These are phyloP conservation scores for Sporothrix globosa DNA, from an alignment of 2,329 filamentous ascomycete genomes.

Conservation along the genomic window DNA sequence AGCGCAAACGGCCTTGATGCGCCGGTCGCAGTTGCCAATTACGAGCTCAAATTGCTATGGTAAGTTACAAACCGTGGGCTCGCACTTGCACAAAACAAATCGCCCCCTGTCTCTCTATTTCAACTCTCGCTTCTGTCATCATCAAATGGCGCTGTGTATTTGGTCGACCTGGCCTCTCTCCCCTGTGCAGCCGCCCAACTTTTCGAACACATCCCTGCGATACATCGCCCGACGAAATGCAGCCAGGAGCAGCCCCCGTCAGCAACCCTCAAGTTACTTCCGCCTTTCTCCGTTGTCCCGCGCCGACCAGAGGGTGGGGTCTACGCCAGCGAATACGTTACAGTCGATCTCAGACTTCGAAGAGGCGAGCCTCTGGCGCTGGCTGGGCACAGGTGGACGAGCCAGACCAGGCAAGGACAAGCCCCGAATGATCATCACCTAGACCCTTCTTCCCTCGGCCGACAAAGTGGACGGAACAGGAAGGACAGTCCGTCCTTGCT, in stretches of 20 bases:
- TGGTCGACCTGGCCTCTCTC: neutral
- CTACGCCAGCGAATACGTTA: constrained; percentile 13
- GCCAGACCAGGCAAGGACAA: constrained; percentile 17
- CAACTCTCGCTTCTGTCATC: neutral
- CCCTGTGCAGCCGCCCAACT: constrained; percentile 8
- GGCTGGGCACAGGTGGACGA: neutral
- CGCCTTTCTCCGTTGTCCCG: constrained; percentile 20
- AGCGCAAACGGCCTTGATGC: neutral
- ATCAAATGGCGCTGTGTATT: constrained; percentile 1
- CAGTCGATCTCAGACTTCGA: constrained; percentile 15
- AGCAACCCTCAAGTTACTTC: constrained; percentile 3
- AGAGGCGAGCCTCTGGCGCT: constrained; percentile 4
- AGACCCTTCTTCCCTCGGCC: constrained; percentile 2
- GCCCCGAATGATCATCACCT: constrained; percentile 12
- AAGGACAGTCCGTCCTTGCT: neutral
- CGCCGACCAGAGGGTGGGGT: constrained; percentile 14
- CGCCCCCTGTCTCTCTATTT: constrained; percentile 10
- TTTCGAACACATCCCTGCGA: constrained; percentile 21
- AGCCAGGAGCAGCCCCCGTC: constrained; percentile 18
- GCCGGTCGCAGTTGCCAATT: constrained; percentile 5
- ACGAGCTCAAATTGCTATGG: constrained; percentile 14
- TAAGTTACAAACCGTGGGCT: neutral
- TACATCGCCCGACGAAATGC: constrained; percentile 21
- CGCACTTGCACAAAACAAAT: neutral
- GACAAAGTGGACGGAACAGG: constrained; percentile 2